Conservation (phyloP, 805 yeast species). For the Scheffersomyces ergatensis region DNA sequence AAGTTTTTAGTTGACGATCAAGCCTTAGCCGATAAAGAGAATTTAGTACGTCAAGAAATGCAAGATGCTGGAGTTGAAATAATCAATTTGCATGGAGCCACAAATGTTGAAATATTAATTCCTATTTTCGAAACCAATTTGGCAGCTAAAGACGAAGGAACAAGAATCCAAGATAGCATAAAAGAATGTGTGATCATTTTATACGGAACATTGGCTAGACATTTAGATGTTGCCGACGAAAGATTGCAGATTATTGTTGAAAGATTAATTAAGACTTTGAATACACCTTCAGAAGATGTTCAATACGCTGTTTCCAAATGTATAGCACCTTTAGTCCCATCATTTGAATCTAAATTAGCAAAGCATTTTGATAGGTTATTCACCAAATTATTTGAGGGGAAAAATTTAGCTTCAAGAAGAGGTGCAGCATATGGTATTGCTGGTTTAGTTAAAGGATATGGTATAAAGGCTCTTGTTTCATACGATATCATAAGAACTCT, state of each 20-base stretch:
- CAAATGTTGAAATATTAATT: slow-evolving; percentile 67
- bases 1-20: slow-evolving; percentile 58
- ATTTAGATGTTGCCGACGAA: slow-evolving; percentile 63
- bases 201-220: slow-evolving; percentile 89
- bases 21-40: slow-evolving; percentile 74
- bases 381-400: slow-evolving; percentile 55
- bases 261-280: slow-evolving; percentile 69
- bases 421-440: slow-evolving; percentile 98
- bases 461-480: slow-evolving; percentile 72
- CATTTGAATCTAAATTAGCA: slow-evolving; percentile 50
- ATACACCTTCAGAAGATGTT: slow-evolving; percentile 86
- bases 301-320: slow-evolving; percentile 86
- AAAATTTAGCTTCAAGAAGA: slow-evolving; percentile 54
- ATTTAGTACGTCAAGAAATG: slow-evolving; percentile 72
- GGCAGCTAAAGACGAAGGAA: slow-evolving; percentile 45
- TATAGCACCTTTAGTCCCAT: slow-evolving; percentile 74
- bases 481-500: slow-evolving; percentile 74
- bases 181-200: slow-evolving; percentile 80
- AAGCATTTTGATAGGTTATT: slow-evolving; percentile 58
- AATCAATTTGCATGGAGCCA: slow-evolving; percentile 63
- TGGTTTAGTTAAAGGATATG: slow-evolving; percentile 88
- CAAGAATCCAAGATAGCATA: slow-evolving; percentile 54
- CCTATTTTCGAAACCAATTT: slow-evolving; percentile 77
- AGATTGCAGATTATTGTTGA: slow-evolving; percentile 66
- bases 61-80: slow-evolving; percentile 86